These are phyloP conservation scores for Rhexocercosporidium sp. DNA, from an alignment of 2,329 filamentous ascomycete species.

Conservation along the genomic window DNA sequence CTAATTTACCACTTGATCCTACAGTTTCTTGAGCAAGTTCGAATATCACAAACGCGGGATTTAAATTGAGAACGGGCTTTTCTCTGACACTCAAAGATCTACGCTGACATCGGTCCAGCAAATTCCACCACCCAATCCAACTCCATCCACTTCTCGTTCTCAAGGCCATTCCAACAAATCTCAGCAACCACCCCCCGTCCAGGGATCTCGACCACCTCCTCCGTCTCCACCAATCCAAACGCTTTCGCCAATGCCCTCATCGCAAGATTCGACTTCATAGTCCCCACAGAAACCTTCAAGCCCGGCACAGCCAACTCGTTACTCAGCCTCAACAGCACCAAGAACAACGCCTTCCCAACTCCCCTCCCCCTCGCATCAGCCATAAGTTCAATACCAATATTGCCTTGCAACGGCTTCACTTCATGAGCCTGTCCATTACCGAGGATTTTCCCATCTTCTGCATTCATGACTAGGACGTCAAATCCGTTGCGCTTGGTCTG, in stretches of 20 bases:
- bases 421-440: background rate
- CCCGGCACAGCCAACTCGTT: constrained; percentile 24
- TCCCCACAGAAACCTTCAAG: constrained; percentile 19
- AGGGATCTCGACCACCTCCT: constrained; percentile 24
- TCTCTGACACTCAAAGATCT: background rate
- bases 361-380: constrained; percentile 18
- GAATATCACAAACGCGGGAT: too few species aligned
- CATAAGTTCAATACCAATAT: constrained; percentile 16
- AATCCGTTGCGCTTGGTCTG: constrained; percentile 8
- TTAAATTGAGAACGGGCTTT: background rate
- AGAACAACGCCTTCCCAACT: constrained; percentile 17
- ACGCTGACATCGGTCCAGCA: background rate
- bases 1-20: too few species aligned
- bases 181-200: constrained; percentile 28
- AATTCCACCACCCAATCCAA: background rate
- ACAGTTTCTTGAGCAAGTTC: too few species aligned
- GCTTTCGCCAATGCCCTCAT: constrained; percentile 28
- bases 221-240: constrained; percentile 23
- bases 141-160: constrained; percentile 7
- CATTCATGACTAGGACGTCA: constrained; percentile 10
- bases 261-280: constrained; percentile 24
- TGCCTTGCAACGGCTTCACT: constrained; percentile 1
- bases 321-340: constrained; percentile 24
- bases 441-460: background rate
- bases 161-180: constrained; percentile 24